Conservation (phyloP, 2,329 filamentous ascomycete genomes). For the Aspergillus chevalieri region DNA sequence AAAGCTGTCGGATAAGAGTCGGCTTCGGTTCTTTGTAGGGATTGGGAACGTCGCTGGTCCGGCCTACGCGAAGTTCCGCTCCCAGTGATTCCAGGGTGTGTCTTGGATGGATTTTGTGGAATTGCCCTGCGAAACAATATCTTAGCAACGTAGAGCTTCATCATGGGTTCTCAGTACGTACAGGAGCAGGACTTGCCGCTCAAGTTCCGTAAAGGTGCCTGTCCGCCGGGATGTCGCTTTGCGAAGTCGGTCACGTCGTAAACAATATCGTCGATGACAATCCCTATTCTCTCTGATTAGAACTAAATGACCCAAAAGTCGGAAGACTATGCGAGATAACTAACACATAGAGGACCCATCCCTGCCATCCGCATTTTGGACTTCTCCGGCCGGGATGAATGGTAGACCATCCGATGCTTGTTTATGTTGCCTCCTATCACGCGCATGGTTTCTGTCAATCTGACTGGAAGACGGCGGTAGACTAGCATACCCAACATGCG, state of each 20-base stretch:
- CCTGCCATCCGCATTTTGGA: not conserved
- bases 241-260: constrained; percentile 1
- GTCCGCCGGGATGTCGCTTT: not conserved
- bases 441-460: not conserved
- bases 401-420: not conserved
- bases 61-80: not conserved
- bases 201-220: not conserved
- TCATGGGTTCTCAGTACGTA: not conserved
- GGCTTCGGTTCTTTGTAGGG: not conserved
- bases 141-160: not conserved
- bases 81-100: not conserved
- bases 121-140: not conserved
- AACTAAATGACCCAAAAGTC: not conserved
- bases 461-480: not conserved
- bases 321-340: not conserved
- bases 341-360: not conserved
- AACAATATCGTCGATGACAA: constrained; percentile 1
- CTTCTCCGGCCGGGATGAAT: not conserved
- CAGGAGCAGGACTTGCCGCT: not conserved
- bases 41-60: not conserved
- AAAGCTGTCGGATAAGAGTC: not conserved
- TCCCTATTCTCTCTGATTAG: not conserved
- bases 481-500: not conserved
- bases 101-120: not conserved
- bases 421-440: not conserved